Base-by-base conservation (phyloP, 2,329 filamentous ascomycete species). In the Penicillium thymicola region DNA sequence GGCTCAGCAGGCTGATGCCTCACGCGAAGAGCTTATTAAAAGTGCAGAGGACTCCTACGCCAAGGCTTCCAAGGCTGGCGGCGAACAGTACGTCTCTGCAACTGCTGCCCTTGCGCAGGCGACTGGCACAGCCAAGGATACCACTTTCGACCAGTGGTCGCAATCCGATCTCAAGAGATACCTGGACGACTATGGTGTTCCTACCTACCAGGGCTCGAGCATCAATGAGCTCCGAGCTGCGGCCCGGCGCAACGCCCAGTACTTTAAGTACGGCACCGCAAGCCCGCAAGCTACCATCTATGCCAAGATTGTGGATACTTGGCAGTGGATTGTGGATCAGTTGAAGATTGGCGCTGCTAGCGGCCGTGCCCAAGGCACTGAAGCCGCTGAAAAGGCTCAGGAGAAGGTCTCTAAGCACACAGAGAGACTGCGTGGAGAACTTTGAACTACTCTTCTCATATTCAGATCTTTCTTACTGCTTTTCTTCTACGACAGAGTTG, bases 111-210 rank as follows among this genome's bases (percentile, higher is more conserved):
- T 92, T 3, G 77, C 86, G 10, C 77, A 85, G 57, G 85, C 85
- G 28, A 90, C 89, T 5, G 82, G 82, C 55, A 70, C 82, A 10
- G 87, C 81, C 46, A 91, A 90, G 77, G 78, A 85, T 46, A 79
- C 75, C 25, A 79, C 83, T 1, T 93, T 93, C 61, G 85, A 91
- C 51, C 84, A 83, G 0, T 93, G 89, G 89, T 88, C 80, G 25
- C 78, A 81, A 48, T 82, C 79, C 40, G 88, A 93, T 27, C 78
- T 94, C 59, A 92, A 93, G 79, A 78, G 83, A 1, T 93, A 92
- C 68, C 82, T 93, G 7, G 89, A 93, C 70, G 88, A 85, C 59
- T 93, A 91, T 62, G 90, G 90, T 37, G 78, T 93, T 40, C 80
- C 82, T 52, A 77, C 83, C 40, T 87, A 86, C 42, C 87, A 90